Conservation (phyloP, 169 alveolate genomes). For the Eimeria praecox region DNA sequence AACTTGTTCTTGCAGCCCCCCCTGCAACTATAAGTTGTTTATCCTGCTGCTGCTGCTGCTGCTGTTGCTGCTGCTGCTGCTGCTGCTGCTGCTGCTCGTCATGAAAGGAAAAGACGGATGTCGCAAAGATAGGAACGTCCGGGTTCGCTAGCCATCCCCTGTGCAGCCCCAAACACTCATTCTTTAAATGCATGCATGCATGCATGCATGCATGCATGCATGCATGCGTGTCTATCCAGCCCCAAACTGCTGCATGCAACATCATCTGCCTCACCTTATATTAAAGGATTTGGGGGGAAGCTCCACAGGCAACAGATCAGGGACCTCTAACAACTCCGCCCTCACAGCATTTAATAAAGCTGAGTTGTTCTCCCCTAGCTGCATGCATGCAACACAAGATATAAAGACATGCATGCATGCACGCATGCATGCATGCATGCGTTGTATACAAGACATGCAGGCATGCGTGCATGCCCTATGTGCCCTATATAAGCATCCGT, state of each 20-base stretch:
- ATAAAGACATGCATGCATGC: background rate
- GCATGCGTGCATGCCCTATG: too few species aligned
- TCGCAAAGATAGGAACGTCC: conserved; percentile 61
- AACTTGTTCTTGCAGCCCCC: background rate
- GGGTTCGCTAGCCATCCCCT: conserved; percentile 72
- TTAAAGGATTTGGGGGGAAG: conserved; percentile 57
- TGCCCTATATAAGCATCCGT: too few species aligned
- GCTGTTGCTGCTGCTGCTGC: conserved; percentile 1
- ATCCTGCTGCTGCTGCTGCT: background rate
- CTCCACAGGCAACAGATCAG: conserved; percentile 76
- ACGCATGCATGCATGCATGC: background rate
- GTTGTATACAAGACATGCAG: background rate
- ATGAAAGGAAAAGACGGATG: conserved; percentile 62
- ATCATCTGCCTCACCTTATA: background rate
- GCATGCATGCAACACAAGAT: background rate
- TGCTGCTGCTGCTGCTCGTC: background rate
- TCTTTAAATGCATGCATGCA: background rate
- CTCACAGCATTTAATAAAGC: conserved; percentile 58
- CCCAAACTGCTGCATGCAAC: background rate
- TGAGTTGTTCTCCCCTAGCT: conserved; percentile 71
- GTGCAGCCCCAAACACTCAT: background rate
- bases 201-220: background rate
- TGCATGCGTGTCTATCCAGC: background rate
- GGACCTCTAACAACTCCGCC: conserved; percentile 76
- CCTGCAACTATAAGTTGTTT: background rate